Evolutionary conservation across 371 early-diverging fungal genomes (phyloP).

Genomic region (Fennellomyces sp.): DNA sequence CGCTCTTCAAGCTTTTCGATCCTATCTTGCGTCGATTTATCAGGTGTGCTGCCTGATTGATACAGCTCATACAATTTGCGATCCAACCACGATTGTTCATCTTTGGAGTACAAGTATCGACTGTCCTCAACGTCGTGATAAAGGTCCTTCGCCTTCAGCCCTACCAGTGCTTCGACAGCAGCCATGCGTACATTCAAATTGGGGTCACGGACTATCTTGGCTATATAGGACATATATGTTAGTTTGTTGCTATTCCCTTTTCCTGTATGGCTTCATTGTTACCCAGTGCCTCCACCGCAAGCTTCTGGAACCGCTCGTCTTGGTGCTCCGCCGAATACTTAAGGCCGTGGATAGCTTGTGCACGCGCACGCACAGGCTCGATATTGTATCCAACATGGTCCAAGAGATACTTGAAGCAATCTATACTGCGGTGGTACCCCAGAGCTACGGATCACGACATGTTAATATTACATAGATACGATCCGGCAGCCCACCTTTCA

Average conservation of each 20-base stretch:
- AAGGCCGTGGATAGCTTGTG: slow-evolving; percentile 30
- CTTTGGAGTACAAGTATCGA: slow-evolving; percentile 26
- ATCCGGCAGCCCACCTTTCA: slow-evolving; percentile 25
- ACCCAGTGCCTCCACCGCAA: slow-evolving; percentile 33
- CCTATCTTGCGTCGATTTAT: slow-evolving; percentile 26
- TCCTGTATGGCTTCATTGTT: neutral
- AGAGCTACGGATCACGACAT: too few species aligned
- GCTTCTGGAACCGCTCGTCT: slow-evolving; percentile 14
- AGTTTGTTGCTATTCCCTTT: neutral
- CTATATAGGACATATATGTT: slow-evolving; percentile 11
- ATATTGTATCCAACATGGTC: slow-evolving; percentile 24
- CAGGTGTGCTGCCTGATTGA: slow-evolving; percentile 8
- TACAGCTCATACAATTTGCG: slow-evolving; percentile 21
- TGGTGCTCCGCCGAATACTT: slow-evolving; percentile 42
- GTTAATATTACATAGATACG: neutral
- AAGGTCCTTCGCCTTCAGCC: slow-evolving; percentile 22
- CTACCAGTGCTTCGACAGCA: slow-evolving; percentile 29
- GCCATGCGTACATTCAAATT: slow-evolving; percentile 17
- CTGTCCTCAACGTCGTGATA: slow-evolving; percentile 19
- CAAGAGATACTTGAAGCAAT: slow-evolving; percentile 45
- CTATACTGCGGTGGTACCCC: slow-evolving; percentile 42
- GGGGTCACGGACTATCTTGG: slow-evolving; percentile 29
- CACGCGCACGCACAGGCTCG: slow-evolving; percentile 36
- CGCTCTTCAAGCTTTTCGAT: slow-evolving; percentile 53
- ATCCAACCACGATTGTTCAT: slow-evolving; percentile 32